Evolutionary conservation across 2,329 filamentous ascomycete genomes (phyloP).

Genomic region (Cercospora sp.): DNA sequence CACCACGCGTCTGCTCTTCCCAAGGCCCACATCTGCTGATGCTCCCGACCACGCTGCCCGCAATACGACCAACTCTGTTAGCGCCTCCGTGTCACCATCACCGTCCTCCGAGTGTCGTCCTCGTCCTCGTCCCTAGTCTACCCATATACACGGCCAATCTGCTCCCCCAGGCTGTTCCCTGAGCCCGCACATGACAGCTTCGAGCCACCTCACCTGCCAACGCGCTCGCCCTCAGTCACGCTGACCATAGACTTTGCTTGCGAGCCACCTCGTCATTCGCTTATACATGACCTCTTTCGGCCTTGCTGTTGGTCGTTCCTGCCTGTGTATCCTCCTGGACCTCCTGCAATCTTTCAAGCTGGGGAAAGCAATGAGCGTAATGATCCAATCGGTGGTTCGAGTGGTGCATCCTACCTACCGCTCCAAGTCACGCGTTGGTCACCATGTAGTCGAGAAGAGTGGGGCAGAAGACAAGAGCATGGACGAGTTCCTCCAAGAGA

Average conservation of each 20-base stretch:
- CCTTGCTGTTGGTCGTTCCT: conserved; percentile 24
- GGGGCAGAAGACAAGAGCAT: conserved; percentile 45
- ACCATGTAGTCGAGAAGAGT: conserved; percentile 42
- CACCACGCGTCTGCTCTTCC: conserved; percentile 11
- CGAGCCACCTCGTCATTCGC: neutral
- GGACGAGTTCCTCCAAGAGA: conserved; percentile 51
- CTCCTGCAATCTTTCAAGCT: conserved; percentile 28
- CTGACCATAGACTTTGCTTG: neutral
- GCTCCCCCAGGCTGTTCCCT: neutral
- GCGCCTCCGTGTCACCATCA: conserved; percentile 17
- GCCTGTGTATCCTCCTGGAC: conserved; percentile 27
- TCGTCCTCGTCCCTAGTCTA: neutral
- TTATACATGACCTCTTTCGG: conserved; percentile 28
- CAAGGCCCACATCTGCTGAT: conserved; percentile 15
- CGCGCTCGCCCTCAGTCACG: conserved; percentile 8
- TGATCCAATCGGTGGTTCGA: conserved; percentile 31
- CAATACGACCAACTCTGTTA: conserved; percentile 19
- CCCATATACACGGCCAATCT: neutral
- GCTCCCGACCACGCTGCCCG: neutral
- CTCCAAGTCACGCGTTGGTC: conserved; percentile 34
- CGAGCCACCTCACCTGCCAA: conserved; percentile 1
- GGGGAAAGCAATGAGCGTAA: conserved; percentile 31
- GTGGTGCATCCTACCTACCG: conserved; percentile 22
- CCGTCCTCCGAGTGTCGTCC: neutral
- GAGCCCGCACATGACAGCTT: conserved; percentile 1